Evolutionary conservation across 2,329 filamentous ascomycete species (phyloP), one percentile per base, ranked within the genome.

Genomic region (Trichophyton mentagrophytes): DNA sequence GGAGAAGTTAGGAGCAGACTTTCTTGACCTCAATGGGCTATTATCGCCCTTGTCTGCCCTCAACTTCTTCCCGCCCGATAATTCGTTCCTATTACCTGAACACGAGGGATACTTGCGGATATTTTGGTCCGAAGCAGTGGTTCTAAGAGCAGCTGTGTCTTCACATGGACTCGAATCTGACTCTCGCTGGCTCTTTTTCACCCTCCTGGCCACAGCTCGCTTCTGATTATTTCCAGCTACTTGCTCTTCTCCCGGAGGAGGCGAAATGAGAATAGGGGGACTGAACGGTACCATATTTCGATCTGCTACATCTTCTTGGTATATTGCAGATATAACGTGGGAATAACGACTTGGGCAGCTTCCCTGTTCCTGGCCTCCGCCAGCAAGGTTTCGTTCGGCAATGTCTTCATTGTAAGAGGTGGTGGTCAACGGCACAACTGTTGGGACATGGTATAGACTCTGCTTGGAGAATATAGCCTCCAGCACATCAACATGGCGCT

Each of bases 381-480:
- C 15, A 2, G 22, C 17, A 30, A 64, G 67, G 58, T 76, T 76
- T 25, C 74, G 72, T 62, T 76, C 74, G 3, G 74, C 74, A 59
- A 76, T 68, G 64, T 76, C 72, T 65, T 76, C 74, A 55, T 76
- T 76, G 63, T 74, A 76, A 9, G 71, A 71, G 17, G 66, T 69
- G 4, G 66, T 69, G 4, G 66, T 67, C 2, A 72, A 71, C 8
- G 72, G 71, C 30, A 71, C 63, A 17, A 15, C 13, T 6, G 13
- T 55, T n/a, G 67, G 49, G 53, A 61, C 61, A 30, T 66, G 61
- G 40, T 67, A 71, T 40, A 69, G 64, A 4, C 67, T 68, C 56
- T 74, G 70, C 0, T 69, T 66, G n/a, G 69, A 68, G 58, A 68
- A 70, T n/a, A 74, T 60, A 11, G 74, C 74, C 62, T 74, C 72